Conservation (phyloP, 192 early-diverging fungal species). For the Coemansia sp. region DNA sequence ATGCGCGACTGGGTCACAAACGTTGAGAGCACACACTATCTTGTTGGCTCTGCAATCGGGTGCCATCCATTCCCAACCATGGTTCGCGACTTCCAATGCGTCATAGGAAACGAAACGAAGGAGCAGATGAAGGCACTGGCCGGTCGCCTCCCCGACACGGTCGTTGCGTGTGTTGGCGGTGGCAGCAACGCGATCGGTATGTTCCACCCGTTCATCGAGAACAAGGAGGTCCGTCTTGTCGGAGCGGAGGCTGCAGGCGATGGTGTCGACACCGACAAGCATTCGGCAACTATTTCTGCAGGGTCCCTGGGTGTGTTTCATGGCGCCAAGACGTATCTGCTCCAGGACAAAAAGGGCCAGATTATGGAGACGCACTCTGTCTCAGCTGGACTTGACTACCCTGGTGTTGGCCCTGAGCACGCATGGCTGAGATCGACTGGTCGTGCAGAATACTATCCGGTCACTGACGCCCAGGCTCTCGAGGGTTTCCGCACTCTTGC, state of each 20-base stretch:
- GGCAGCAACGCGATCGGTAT: constrained; percentile 97
- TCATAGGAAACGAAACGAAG: constrained; percentile 89
- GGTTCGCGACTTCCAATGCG: constrained; percentile 98
- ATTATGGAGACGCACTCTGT: constrained; percentile 95
- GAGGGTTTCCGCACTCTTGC: constrained; percentile 76
- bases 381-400: constrained; percentile 96
- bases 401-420: constrained; percentile 97
- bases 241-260: constrained; percentile 96
- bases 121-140: constrained; percentile 80
- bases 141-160: constrained; percentile 84
- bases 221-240: constrained; percentile 79
- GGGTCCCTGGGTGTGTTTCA: constrained; percentile 93
- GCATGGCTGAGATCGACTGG: constrained; percentile 85
- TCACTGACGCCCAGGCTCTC: constrained; percentile 82
- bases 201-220: constrained; percentile 92
- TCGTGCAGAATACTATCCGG: constrained; percentile 79
- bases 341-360: constrained; percentile 96
- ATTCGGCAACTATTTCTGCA: constrained; percentile 85
- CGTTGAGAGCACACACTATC: constrained; percentile 89
- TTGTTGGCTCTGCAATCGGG: constrained; percentile 96
- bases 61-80: constrained; percentile 97
- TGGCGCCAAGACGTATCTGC: constrained; percentile 91
- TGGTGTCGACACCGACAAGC: constrained; percentile 81
- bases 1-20: constrained; percentile 99
- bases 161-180: constrained; percentile 97